Base-by-base conservation (phyloP, 345 rosid species). In the Salix purpurea region DNA sequence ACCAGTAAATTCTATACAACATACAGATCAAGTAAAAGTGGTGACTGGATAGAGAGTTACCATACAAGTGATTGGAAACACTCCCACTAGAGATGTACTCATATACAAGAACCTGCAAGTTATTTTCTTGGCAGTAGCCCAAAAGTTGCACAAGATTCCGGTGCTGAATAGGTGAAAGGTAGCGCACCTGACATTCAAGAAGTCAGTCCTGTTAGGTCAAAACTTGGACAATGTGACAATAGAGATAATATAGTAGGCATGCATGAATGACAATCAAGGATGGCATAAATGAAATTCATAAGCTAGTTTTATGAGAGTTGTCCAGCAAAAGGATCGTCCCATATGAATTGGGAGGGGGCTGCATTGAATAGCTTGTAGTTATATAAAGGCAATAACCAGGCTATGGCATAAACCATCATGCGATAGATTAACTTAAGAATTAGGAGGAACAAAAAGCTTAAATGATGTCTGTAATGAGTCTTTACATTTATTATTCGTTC, bases 41-140 rank as follows among this genome's bases (percentile, higher is more conserved):
- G 80, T 48, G 32, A 66, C 67, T 67, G 88, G 91, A 85, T 82
- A 85, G 92, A 84, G 89, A 88, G 92, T 92, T 93, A 96, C 99
- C 97, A 76, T 91, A 92, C 91, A 93, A 87, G 87, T 96, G 97
- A 86, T 91, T 85, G 84, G 99, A 96, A 87, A 96, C 95, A 66
- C 99, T 96, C 71, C 99, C 99, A 81, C 90, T 92, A 65, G 98
- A 98, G 86, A 93, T 77, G 78, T 96, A 93, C 83, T 93, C 99
- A 15, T 91, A 90, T 72, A 96, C 80, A 65, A 96, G 96, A 83
- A 88, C 86, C 81, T 96, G 99, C 7, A 80, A 85, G 84, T 88
- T 85, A 77, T 88, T 88, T 81, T 91, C 96, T 86, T 96, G 98
- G 77, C 97, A 93, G 85, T 86, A 96, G 64, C 99, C 99, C 84